Evolutionary conservation across 495 filamentous ascomycete species (phyloP).

Genomic region (Annulohypoxylon maeteangense): DNA sequence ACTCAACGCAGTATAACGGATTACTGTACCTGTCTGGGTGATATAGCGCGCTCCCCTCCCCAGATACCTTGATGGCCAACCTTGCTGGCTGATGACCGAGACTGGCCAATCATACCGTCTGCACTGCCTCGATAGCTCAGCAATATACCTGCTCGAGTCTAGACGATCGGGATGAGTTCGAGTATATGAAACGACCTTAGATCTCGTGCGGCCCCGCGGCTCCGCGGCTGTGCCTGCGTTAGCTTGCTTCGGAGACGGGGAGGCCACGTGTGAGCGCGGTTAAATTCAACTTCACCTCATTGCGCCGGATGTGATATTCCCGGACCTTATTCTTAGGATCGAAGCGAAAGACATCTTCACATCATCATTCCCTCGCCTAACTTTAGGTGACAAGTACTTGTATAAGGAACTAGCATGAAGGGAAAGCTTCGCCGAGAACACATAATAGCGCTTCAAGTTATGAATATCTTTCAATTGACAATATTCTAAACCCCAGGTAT

Average conservation of each 20-base stretch:
- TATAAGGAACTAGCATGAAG: not conserved
- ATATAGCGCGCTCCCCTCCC: not conserved
- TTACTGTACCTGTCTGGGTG: not conserved
- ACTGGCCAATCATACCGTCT: slow-evolving; percentile 31
- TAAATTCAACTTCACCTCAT: slow-evolving; percentile 32
- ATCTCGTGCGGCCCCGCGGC: slow-evolving; percentile 23
- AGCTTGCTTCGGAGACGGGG: slow-evolving; percentile 17
- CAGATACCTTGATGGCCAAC: slow-evolving; percentile 37
- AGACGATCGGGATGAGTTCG: not conserved
- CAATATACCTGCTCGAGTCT: slow-evolving; percentile 1
- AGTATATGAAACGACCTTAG: not conserved
- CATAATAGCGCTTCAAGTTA: not conserved
- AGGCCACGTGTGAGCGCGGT: slow-evolving; percentile 29
- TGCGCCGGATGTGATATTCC: not conserved
- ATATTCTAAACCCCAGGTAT: not conserved
- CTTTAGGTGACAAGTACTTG: not conserved
- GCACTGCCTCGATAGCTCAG: not conserved
- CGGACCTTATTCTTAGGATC: not conserved
- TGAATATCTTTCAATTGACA: not conserved
- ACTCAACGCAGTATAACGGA: not conserved
- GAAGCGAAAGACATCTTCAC: not conserved
- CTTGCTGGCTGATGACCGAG: slow-evolving; percentile 32
- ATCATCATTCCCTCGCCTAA: not conserved
- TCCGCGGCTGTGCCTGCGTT: slow-evolving; percentile 36
- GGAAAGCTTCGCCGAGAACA: not conserved